Base-by-base conservation (phyloP, 345 rosid species). In the Dipteronia sinensis region DNA sequence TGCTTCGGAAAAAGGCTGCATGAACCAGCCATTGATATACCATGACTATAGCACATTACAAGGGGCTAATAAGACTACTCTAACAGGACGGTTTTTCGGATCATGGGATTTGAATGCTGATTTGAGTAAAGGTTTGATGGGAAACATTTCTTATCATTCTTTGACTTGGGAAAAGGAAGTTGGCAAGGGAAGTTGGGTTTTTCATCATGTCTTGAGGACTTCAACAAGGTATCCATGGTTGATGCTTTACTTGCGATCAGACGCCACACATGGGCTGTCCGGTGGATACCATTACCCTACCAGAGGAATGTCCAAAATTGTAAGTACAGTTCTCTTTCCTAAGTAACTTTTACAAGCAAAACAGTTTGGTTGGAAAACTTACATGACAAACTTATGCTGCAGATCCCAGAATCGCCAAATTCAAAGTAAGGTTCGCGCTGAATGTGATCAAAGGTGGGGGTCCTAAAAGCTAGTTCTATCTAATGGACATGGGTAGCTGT, bases 1-100 rank as follows among this genome's bases (percentile, higher is more conserved):
- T 90, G 94, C 83, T 90, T 90, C 51, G 92, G 92, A 53, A 23
- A n/a, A 73, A 81, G 90, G 92, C 46, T 90, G 92, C 77, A 90
- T 90, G 92, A 90, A 90, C 53, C 89, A 86, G 76, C 94, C 94
- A 75, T 29, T 76, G 62, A 85, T 89, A 67, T 87, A 80, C 80
- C 94, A 89, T 51, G 84, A 89, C 73, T 86, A 86, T 59, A 89
- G 89, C 19, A 85, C 78, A 2, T 67, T 87, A 19, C 84, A 73
- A 68, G 87, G 88, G 76, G 71, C 71, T 65, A 68, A 62, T 40
- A 42, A 53, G 74, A 67, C 74, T 34, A 76, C 83, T 16, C 75
- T 89, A 42, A 82, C 59, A 76, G 92, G 92, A 67, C 79, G 82
- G 65, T 90, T 90, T 77, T 82, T 87, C 72, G 92, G 92, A 31